A percentile compares a stretch with the other conserved stretches of the same genome.
These are phyloP conservation scores for Salvia miltiorrhiza DNA, from an alignment of 257 asterid species.

Conservation along the genomic window DNA sequence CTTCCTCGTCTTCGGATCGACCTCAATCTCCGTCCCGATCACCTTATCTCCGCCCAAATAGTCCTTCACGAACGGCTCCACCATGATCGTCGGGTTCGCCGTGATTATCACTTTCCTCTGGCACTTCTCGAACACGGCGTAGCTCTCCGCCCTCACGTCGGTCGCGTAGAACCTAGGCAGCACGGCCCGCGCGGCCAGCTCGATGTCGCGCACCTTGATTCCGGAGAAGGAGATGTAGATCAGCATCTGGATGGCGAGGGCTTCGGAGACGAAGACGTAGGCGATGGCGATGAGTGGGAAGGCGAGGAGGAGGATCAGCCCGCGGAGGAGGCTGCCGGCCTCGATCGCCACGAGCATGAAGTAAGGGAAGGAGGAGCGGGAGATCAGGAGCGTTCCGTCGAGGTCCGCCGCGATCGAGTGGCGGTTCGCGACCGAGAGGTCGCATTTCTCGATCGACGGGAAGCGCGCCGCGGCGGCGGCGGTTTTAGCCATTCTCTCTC, in stretches of 20 bases:
- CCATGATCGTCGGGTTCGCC: constrained; percentile 95
- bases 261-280: constrained; percentile 71
- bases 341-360: constrained; percentile 95
- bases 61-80: constrained; percentile 91
- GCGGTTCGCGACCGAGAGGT: constrained; percentile 35
- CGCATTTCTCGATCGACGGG: constrained; percentile 77
- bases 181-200: constrained; percentile 86
- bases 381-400: constrained; percentile 86
- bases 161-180: constrained; percentile 81
- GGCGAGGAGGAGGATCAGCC: constrained; percentile 72
- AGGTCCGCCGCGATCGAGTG: constrained; percentile 89
- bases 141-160: constrained; percentile 85
- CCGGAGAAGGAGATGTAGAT: constrained; percentile 81
- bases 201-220: constrained; percentile 78
- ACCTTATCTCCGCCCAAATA: constrained; percentile 89
- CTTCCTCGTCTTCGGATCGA: constrained; percentile 76
- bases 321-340: constrained; percentile 91
- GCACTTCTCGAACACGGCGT: constrained; percentile 70
- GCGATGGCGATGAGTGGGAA: constrained; percentile 82
- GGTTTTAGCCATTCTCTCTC: constrained; percentile 33
- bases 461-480: constrained; percentile 36
- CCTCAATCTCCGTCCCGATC: constrained; percentile 94
- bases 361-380: constrained; percentile 94
- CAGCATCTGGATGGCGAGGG: constrained; percentile 81
- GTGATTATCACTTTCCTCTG: constrained; percentile 81